Base-by-base conservation (phyloP, 192 early-diverging fungal species). In the Entomortierella lignicola region DNA sequence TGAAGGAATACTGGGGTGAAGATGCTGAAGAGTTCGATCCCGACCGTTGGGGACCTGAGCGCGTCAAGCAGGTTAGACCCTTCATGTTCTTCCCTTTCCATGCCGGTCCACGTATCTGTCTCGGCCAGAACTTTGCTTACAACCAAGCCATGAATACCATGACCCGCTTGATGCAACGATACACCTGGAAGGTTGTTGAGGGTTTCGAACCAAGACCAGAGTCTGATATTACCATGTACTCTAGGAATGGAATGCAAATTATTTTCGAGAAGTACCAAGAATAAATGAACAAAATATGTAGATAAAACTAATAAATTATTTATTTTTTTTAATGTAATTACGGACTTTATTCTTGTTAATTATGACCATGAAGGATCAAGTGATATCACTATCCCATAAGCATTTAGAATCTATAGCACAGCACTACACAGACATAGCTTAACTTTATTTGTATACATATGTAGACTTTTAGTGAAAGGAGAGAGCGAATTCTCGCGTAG, bases 61-160 rank as follows among this genome's bases (percentile, higher is more conserved):
- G 67, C 32, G 75, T 79, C 67, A 79, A 79, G 75, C 15, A 55
- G 4, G 54, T 71, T 8, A 69, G 82, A 26, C 83, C 83, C 4
- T 79, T 79, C 60, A 79, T 79, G 75, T 87, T 83, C 63, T 83
- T 79, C 77, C 85, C 85, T 30, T 87, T 87, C 69, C 81, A 82
- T 63, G 74, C 77, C 1, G 84, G 84, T 15, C 75, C 75, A 11
- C 75, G 75, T 31, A 79, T 79, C 42, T 79, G 75, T 42, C 32
- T 79, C 5, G 75, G 75, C 7, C 75, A 79, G 57, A 79, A 79
- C 75, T 79, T 79, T 79, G 75, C 75, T 18, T 79, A 79, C 30
- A 79, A 79, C 63, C 75, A 79, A 51, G 75, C 32, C 63, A 79
- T 79, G 75, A 79, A 79, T 42, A 79, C 75, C 37, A 70, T 79